Evolutionary conservation across 164 flowering plant species (phyloP), one percentile per base, ranked within the genome.

Genomic region (Kingdonia uniflora): DNA sequence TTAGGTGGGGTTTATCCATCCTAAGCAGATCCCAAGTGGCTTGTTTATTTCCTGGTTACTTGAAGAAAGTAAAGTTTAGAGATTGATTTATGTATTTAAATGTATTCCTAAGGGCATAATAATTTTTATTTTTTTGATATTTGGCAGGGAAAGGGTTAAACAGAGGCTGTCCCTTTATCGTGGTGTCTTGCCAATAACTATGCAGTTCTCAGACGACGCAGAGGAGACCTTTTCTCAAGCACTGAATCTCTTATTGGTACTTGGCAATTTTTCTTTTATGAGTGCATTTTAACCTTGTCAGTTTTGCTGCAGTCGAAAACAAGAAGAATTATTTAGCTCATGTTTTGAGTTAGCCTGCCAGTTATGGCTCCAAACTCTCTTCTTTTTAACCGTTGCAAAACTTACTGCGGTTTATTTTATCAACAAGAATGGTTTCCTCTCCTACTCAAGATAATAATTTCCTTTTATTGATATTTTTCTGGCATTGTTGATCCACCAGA

Each of bases 201-300:
- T 94, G 92, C 66, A 89, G 61, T 85, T 94, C 45, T 81, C 97
- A 52, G 80, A 80, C 65, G 95, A 89, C 59, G 80, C 83, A 1
- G 97, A 94, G 70, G 99, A 89, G 59, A 89, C 97, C 13, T 94
- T 94, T 65, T 71, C 95, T 26, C 70, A 76, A 49, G 95, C 99
- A 42, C 48, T 94, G 40, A 75, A 76, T 44, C 68, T 82, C 35
- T 67, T 92, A 60, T 14, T 71, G 95, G 99, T 88, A 65, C 25
- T 52, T 29, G 20, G 1, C 11, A 14, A n/a, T 40, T 20, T 4
- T 13, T 3, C 4, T 8, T 40, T 22, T 52, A 68, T 60, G 23
- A 46, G 47, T 48, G 21, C 49, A 53, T 41, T 35, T 13, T 11
- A 6, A 24, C 17, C 1, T 33, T 3, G n/a, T n/a, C n/a, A 37